A percentile compares a stretch with the other conserved stretches of the same genome.
phyloP scores from a whole-genome alignment of 1,139 yeast species.

The Geotrichum siamense region DNA sequence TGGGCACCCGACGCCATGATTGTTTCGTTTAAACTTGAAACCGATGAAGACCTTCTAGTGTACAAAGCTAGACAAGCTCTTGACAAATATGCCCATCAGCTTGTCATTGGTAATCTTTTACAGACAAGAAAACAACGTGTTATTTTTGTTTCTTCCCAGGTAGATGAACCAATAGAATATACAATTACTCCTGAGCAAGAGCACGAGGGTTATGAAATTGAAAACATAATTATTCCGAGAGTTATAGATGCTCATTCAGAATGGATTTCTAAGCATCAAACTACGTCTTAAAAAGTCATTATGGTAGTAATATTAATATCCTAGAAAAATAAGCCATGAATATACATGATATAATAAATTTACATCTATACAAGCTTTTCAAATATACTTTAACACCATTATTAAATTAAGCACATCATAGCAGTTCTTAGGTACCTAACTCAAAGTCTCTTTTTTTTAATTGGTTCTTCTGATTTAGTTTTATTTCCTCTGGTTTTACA shows the following conservation, averaged over 20 bases:
- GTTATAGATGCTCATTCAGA: constrained; percentile 54
- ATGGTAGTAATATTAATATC: too few species aligned
- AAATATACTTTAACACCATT: too few species aligned
- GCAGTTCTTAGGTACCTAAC: too few species aligned
- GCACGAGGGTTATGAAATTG: constrained; percentile 49
- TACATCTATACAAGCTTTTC: too few species aligned
- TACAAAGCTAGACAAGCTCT: constrained; percentile 73
- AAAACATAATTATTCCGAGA: constrained; percentile 69
- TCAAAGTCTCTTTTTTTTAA: too few species aligned
- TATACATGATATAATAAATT: too few species aligned
- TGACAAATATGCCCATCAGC: constrained; percentile 77
- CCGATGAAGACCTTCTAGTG: constrained; percentile 64
- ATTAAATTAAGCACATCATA: too few species aligned
- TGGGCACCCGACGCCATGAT: constrained; percentile 98
- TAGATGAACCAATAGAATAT: constrained; percentile 44
- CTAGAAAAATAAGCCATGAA: too few species aligned
- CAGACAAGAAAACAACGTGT: constrained; percentile 87
- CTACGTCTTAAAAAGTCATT: too few species aligned
- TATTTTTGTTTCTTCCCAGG: constrained; percentile 59
- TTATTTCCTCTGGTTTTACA: too few species aligned
- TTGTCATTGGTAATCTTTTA: constrained; percentile 87
- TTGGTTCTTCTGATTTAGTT: too few species aligned
- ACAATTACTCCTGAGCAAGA: constrained; percentile 40
- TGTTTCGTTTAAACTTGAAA: constrained; percentile 87
- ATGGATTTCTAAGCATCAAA: constrained; percentile 43